Conservation (phyloP, 2,329 filamentous ascomycete species). For the Diaporthe aspalathi region DNA sequence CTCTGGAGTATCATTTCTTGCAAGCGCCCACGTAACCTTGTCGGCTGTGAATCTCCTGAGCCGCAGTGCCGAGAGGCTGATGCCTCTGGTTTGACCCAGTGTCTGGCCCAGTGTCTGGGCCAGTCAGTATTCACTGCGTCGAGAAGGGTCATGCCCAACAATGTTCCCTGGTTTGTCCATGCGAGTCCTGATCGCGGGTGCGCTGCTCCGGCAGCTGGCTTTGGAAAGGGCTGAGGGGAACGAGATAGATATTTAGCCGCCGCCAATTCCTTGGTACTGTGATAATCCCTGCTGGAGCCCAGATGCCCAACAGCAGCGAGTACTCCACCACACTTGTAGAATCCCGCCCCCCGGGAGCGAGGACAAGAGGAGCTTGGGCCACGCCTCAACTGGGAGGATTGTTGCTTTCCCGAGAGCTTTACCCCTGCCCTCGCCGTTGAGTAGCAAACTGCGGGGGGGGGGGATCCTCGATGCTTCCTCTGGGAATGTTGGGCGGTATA, state of each 20-base stretch:
- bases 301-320: not conserved
- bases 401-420: conserved; percentile 29
- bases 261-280: conserved; percentile 11
- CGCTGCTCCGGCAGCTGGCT: conserved; percentile 3
- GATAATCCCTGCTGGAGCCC: conserved; percentile 11
- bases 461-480: not conserved
- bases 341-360: not conserved
- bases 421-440: conserved; percentile 21
- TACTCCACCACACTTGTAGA: not conserved
- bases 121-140: not conserved
- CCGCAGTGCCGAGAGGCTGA: conserved; percentile 12
- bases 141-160: no score
- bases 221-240: not conserved
- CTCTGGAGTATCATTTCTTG: conserved; percentile 14
- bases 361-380: conserved; percentile 15
- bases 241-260: conserved; percentile 26
- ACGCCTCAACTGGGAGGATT: not conserved
- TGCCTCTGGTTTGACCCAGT: conserved; percentile 7
- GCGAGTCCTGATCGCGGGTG: not conserved
- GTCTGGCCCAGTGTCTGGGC: not conserved
- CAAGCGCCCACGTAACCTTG: conserved; percentile 38
- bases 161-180: no score
- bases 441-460: not conserved
- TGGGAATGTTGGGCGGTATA: not conserved
- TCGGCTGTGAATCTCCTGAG: conserved; percentile 19